phyloP scores from a whole-genome alignment of 2,329 filamentous ascomycete genomes.

The Ophiocordyceps sinensis region DNA sequence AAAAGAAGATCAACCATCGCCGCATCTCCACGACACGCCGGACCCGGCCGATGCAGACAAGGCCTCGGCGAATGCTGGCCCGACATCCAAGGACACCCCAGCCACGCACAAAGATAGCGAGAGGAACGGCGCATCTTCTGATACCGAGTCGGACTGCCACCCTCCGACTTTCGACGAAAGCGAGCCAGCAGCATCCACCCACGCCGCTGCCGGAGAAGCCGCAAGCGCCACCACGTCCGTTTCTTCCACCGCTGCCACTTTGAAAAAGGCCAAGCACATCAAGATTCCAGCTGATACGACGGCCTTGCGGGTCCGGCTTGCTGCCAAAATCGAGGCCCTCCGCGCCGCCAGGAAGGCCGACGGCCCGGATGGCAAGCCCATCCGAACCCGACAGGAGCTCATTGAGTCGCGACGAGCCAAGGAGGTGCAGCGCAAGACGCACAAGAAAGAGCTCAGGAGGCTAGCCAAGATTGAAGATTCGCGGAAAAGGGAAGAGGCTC shows the following conservation, averaged over 20 bases:
- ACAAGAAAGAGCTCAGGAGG: constrained; percentile 73
- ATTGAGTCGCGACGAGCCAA: constrained; percentile 82
- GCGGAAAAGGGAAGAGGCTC: constrained; percentile 44
- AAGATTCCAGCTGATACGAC: constrained; percentile 58
- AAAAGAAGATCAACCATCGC: constrained; percentile 6
- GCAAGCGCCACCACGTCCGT: constrained; percentile 51
- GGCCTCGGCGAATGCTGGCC: background rate
- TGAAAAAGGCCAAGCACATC: constrained; percentile 49
- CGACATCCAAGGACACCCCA: constrained; percentile 9
- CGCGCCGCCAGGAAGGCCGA: constrained; percentile 80
- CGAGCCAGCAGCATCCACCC: constrained; percentile 22
- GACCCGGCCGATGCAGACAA: constrained; percentile 3
- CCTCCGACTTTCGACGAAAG: constrained; percentile 44
- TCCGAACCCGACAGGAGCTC: constrained; percentile 77
- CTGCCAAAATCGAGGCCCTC: constrained; percentile 71
- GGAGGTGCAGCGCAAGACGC: constrained; percentile 70
- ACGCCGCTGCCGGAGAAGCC: constrained; percentile 26
- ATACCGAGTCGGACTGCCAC: constrained; percentile 33
- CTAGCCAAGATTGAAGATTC: constrained; percentile 72
- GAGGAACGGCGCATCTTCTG: constrained; percentile 29
- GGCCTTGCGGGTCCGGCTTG: constrained; percentile 62
- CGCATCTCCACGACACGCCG: constrained; percentile 1
- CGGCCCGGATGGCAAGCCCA: constrained; percentile 59
- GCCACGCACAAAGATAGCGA: constrained; percentile 21
- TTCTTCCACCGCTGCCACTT: constrained; percentile 47